phyloP scores from a whole-genome alignment of 2,329 filamentous ascomycete genomes.

The Aureobasidium subglaciale region DNA sequence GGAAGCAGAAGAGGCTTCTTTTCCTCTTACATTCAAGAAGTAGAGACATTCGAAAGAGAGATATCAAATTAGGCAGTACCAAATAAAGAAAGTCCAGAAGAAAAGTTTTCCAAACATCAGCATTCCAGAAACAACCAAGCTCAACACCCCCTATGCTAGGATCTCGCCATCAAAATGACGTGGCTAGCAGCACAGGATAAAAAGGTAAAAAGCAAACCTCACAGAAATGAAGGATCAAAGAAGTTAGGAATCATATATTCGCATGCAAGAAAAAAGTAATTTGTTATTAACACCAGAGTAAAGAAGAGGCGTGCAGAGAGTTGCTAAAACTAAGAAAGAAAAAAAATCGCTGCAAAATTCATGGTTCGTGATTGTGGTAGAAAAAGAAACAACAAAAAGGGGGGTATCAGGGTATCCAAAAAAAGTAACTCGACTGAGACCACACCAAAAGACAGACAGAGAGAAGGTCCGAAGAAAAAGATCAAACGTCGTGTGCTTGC shows the following conservation, averaged over 20 bases:
- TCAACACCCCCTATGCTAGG: no score
- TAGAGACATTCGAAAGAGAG: no score
- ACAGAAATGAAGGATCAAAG: neutral
- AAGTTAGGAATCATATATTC: neutral
- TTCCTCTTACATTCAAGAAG: no score
- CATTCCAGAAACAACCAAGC: no score
- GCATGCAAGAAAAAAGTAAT: neutral
- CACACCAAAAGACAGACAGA: neutral
- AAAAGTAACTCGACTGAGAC: conserved; percentile 3
- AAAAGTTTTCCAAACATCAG: no score
- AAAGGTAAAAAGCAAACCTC: neutral
- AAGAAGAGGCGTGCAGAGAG: no score
- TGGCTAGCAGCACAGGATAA: no score
- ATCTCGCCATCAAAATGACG: no score
- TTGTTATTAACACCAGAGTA: neutral
- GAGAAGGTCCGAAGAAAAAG: neutral
- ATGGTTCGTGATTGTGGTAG: neutral
- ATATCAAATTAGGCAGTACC: no score
- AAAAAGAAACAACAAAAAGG: neutral
- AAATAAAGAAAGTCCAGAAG: no score
- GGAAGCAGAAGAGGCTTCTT: no score
- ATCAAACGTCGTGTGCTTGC: neutral
- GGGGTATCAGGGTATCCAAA: conserved; percentile 12
- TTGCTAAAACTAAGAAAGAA: neutral
- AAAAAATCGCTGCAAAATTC: no score